Evolutionary conservation across 2,329 filamentous ascomycete genomes (phyloP).

Genomic region (Sporothrix phasma): DNA sequence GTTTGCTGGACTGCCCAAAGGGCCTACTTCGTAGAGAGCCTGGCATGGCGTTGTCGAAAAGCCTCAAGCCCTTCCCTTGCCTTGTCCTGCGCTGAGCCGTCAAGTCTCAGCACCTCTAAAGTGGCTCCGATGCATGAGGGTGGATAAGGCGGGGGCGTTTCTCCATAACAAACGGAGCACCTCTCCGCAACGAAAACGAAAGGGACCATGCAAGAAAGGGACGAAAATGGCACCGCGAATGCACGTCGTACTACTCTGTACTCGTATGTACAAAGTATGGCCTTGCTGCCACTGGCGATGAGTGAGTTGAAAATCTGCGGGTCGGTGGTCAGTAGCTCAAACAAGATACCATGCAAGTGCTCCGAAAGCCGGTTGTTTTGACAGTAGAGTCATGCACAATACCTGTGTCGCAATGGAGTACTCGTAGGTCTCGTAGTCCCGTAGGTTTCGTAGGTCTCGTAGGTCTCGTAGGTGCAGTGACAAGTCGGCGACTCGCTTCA

Average conservation of each 20-base stretch:
- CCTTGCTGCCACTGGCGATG: too few species aligned
- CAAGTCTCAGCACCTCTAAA: background rate
- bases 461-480: background rate
- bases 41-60: background rate
- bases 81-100: background rate
- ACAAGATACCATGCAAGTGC: background rate
- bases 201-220: background rate
- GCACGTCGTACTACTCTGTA: too few species aligned
- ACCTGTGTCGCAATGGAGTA: background rate
- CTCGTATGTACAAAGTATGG: too few species aligned
- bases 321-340: background rate
- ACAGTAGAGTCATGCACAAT: background rate
- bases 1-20: background rate
- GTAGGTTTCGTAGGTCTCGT: background rate
- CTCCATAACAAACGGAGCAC: conserved; percentile 2
- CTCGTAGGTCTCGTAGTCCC: background rate
- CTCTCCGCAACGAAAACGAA: conserved; percentile 2
- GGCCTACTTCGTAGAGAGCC: too few species aligned
- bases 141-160: conserved; percentile 11
- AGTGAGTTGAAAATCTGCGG: background rate
- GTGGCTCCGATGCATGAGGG: conserved; percentile 1
- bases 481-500: background rate
- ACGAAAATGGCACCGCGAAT: background rate
- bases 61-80: background rate
- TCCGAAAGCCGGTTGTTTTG: background rate